Percentiles rank a stretch among this genome's conserved stretches.
These are phyloP conservation scores for Gymnopilus dilepis DNA, from an alignment of 768 basidiomycete species.

Conservation along the genomic window DNA sequence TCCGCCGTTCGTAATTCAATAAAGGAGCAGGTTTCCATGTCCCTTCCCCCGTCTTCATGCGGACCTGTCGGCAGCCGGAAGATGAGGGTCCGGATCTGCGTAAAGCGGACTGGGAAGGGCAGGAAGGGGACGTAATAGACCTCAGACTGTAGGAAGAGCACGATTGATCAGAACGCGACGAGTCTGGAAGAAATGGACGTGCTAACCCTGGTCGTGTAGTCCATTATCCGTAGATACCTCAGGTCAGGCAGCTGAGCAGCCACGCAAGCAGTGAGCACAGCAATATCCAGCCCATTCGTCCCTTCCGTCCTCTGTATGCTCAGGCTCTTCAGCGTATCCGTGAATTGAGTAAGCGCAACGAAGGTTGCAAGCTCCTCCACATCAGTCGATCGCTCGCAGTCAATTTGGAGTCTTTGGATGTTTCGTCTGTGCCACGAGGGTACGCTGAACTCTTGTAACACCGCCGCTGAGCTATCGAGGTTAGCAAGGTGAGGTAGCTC, in stretches of 20 bases:
- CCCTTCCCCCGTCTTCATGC: constrained; percentile 13
- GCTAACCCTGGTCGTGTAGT: constrained; percentile 25
- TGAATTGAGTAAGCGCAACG: constrained; percentile 24
- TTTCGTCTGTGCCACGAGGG: constrained; percentile 19
- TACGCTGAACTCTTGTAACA: constrained; percentile 22
- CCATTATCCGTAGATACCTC: constrained; percentile 29
- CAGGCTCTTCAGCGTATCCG: constrained; percentile 22
- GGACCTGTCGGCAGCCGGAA: constrained; percentile 18
- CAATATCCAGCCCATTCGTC: constrained; percentile 23
- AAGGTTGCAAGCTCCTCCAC: constrained; percentile 27
- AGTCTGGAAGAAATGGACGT: neutral
- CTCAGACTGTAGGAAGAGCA: constrained; percentile 9
- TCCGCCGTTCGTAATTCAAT: constrained; percentile 13
- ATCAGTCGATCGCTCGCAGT: constrained; percentile 21
- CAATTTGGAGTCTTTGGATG: constrained; percentile 24
- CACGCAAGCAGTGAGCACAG: constrained; percentile 24
- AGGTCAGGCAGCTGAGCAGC: constrained; percentile 27
- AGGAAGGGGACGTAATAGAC: constrained; percentile 24
- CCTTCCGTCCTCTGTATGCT: constrained; percentile 23
- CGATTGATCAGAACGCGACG: neutral
- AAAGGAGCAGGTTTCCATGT: constrained; percentile 12
- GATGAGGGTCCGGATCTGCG: constrained; percentile 26
- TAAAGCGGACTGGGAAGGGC: constrained; percentile 21
- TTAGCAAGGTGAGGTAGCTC: constrained; percentile 19
- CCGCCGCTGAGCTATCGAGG: constrained; percentile 22